Percentiles rank a stretch among this genome's conserved stretches.
These are phyloP conservation scores for Starmerella scarabaei DNA, from an alignment of 805 yeast genomes.

Conservation along the genomic window DNA sequence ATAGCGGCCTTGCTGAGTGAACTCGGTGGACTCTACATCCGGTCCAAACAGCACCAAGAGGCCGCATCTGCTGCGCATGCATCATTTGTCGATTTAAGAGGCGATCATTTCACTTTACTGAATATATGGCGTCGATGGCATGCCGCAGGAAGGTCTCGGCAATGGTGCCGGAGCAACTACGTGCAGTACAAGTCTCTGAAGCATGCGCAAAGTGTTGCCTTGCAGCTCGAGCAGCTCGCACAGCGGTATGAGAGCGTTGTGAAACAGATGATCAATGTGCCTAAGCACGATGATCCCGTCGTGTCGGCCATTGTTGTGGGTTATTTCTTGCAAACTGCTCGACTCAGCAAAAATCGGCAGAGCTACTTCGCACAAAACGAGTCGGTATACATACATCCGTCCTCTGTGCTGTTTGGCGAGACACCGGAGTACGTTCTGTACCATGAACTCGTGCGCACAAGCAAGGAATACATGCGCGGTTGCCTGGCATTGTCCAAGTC, in stretches of 20 bases:
- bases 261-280: slow-evolving; percentile 55
- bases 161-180: slow-evolving; percentile 72
- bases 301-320: slow-evolving; percentile 52
- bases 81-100: slow-evolving; percentile 60
- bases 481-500: slow-evolving; percentile 40
- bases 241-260: slow-evolving; percentile 32
- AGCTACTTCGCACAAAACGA: slow-evolving; percentile 29
- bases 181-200: slow-evolving; percentile 66
- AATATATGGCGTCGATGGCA: slow-evolving; percentile 75
- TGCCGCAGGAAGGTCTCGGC: slow-evolving; percentile 39
- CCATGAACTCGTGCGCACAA: slow-evolving; percentile 72
- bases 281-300: slow-evolving; percentile 42
- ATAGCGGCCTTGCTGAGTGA: slow-evolving; percentile 88
- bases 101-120: slow-evolving; percentile 69
- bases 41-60: slow-evolving; percentile 67
- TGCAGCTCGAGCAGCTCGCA: slow-evolving; percentile 54
- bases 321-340: slow-evolving; percentile 52
- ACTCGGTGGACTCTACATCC: slow-evolving; percentile 55
- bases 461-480: slow-evolving; percentile 79
- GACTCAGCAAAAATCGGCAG: slow-evolving; percentile 42
- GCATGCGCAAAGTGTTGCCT: slow-evolving; percentile 67
- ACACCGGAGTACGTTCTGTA: slow-evolving; percentile 59
- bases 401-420: slow-evolving; percentile 62
- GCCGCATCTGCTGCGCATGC: slow-evolving; percentile 68
- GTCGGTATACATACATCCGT: slow-evolving; percentile 66